Percentiles rank a stretch among this genome's conserved stretches.
phyloP scores from a whole-genome alignment of 2,329 filamentous ascomycete species.

The Uncinocarpus reesii region DNA sequence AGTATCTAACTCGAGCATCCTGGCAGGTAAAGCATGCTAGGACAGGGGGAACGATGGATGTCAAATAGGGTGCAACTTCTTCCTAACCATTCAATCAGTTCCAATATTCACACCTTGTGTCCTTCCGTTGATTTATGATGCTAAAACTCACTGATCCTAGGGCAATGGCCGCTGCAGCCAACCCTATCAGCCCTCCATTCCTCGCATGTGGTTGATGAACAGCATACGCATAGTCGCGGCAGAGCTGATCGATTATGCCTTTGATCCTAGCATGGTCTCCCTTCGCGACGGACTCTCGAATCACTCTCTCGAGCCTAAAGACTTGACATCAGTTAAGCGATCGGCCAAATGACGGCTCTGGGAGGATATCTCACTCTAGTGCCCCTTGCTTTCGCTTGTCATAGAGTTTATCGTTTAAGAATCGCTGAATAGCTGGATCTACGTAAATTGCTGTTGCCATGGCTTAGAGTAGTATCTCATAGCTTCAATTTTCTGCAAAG shows the following conservation, averaged over 20 bases:
- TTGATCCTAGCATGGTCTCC: constrained; percentile 72
- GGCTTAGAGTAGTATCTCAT: not conserved
- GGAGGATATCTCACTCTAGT: constrained; percentile 60
- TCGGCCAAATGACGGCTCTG: not conserved
- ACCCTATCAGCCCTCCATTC: constrained; percentile 89
- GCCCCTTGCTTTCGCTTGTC: constrained; percentile 95
- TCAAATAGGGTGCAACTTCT: constrained; percentile 84
- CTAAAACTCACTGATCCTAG: constrained; percentile 66
- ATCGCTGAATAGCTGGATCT: constrained; percentile 80
- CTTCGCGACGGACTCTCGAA: constrained; percentile 68
- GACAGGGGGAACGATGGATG: constrained; percentile 90
- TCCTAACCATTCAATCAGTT: constrained; percentile 34
- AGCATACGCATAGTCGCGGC: constrained; percentile 94
- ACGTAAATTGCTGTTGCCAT: constrained; percentile 40
- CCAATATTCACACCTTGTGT: not conserved
- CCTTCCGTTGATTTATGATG: not conserved
- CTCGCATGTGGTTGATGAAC: constrained; percentile 93
- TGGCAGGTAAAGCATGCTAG: constrained; percentile 96
- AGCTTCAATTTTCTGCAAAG: not conserved
- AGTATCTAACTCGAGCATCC: constrained; percentile 93
- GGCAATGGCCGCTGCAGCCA: constrained; percentile 92
- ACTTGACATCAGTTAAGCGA: not conserved
- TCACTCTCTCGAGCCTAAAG: constrained; percentile 77
- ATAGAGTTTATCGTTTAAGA: constrained; percentile 96
- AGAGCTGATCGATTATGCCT: constrained; percentile 87